Conservation (phyloP, 371 early-diverging fungal genomes). For the Lichtheimia hyalospora region DNA sequence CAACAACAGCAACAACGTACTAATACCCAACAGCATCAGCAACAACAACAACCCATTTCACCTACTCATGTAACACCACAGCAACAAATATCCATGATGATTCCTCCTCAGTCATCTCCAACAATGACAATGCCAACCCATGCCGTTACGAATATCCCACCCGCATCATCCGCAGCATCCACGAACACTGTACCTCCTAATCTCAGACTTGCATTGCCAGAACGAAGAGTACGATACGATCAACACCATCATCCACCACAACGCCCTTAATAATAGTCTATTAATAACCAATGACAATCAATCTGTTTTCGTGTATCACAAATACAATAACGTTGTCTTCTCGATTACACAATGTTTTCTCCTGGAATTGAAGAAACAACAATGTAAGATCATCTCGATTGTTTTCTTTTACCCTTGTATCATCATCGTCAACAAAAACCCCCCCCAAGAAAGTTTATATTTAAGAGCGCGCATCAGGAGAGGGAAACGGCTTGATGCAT, state of each 20-base stretch:
- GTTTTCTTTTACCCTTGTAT: too few species aligned
- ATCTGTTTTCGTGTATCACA: too few species aligned
- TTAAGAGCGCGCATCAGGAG: too few species aligned
- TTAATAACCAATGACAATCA: too few species aligned
- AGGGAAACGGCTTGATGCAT: too few species aligned
- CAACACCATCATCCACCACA: slow-evolving; percentile 1
- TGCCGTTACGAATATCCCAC: too few species aligned
- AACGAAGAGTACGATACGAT: not conserved
- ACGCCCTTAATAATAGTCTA: not conserved
- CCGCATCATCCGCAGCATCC: not conserved
- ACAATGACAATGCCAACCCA: not conserved
- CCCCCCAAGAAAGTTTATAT: too few species aligned
- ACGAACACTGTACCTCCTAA: not conserved
- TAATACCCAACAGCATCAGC: not conserved
- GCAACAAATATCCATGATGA: not conserved
- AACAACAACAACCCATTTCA: not conserved
- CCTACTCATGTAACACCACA: not conserved
- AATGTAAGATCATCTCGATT: too few species aligned
- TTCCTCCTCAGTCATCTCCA: not conserved
- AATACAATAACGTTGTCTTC: too few species aligned
- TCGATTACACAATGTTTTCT: too few species aligned
- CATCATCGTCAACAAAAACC: too few species aligned
- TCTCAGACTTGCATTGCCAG: not conserved
- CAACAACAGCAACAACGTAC: not conserved
- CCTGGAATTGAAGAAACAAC: too few species aligned